phyloP scores from a whole-genome alignment of 371 early-diverging fungal genomes.

The Chytridium lagenaria region DNA sequence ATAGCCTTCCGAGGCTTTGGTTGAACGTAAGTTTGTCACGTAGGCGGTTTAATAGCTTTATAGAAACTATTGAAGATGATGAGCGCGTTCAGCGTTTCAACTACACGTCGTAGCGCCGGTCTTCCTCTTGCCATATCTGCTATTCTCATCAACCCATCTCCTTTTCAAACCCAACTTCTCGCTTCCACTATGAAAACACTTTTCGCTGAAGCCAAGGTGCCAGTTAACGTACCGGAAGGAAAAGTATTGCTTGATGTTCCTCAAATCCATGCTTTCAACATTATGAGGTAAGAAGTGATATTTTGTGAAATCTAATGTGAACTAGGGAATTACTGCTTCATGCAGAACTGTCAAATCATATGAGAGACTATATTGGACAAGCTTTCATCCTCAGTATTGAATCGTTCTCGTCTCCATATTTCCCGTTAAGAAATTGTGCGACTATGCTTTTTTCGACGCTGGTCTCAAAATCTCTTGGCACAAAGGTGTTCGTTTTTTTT shows the following conservation, averaged over 20 bases:
- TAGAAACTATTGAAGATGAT: constrained; percentile 56
- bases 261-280: constrained; percentile 86
- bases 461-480: constrained; percentile 83
- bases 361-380: constrained; percentile 75
- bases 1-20: constrained; percentile 68
- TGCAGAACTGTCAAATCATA: constrained; percentile 71
- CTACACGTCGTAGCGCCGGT: constrained; percentile 94
- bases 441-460: constrained; percentile 90
- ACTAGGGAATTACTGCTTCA: constrained; percentile 72
- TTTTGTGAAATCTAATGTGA: not conserved
- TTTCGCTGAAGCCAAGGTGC: constrained; percentile 67
- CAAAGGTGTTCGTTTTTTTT: constrained; percentile 50
- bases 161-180: constrained; percentile 63
- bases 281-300: constrained; percentile 61
- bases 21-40: constrained; percentile 55
- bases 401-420: constrained; percentile 75
- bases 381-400: constrained; percentile 78
- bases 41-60: not conserved
- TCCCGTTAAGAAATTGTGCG: constrained; percentile 94
- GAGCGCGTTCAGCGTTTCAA: constrained; percentile 64
- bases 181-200: constrained; percentile 70
- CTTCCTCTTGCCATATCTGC: constrained; percentile 88
- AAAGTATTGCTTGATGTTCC: constrained; percentile 36
- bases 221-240: constrained; percentile 26
- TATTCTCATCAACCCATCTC: constrained; percentile 76